These are phyloP conservation scores for Cardamine occulta DNA, from an alignment of 345 rosid species.

Conservation along the genomic window DNA sequence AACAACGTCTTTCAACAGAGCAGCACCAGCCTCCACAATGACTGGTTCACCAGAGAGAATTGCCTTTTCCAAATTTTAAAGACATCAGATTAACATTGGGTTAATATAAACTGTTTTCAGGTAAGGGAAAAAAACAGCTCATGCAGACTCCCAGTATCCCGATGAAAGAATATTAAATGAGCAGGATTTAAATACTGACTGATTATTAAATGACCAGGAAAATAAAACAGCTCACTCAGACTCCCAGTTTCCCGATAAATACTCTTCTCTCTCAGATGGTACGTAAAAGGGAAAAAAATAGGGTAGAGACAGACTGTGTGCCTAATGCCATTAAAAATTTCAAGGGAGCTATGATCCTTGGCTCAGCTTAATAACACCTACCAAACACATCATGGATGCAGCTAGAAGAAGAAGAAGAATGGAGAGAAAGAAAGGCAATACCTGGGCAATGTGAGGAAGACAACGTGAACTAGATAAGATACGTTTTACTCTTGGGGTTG, in stretches of 20 bases:
- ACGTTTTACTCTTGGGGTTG: slow-evolving; percentile 95
- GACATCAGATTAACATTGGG: slow-evolving; percentile 20
- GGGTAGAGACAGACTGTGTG: slow-evolving; percentile 12
- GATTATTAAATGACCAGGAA: neutral
- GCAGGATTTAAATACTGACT: slow-evolving; percentile 23
- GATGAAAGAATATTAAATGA: neutral
- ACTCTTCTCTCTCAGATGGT: slow-evolving; percentile 14
- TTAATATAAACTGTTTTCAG: slow-evolving; percentile 23
- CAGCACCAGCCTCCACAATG: slow-evolving; percentile 95
- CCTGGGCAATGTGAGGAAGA: slow-evolving; percentile 99
- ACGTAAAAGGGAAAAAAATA: neutral
- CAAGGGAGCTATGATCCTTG: slow-evolving; percentile 3
- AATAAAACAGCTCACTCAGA: no score
- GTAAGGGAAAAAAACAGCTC: slow-evolving; percentile 14
- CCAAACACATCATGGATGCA: slow-evolving; percentile 24
- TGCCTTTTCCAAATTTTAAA: slow-evolving; percentile 53
- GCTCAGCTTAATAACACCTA: slow-evolving; percentile 10
- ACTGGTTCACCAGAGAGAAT: slow-evolving; percentile 97
- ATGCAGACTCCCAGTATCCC: slow-evolving; percentile 1
- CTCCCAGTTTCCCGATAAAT: neutral
- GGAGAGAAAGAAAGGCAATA: slow-evolving; percentile 33
- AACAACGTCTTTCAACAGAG: slow-evolving; percentile 88
- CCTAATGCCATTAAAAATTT: neutral
- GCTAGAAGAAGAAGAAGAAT: slow-evolving; percentile 6
- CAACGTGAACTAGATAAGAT: slow-evolving; percentile 96